Conservation (phyloP, 495 filamentous ascomycete species). For the Immersiella caudata region DNA sequence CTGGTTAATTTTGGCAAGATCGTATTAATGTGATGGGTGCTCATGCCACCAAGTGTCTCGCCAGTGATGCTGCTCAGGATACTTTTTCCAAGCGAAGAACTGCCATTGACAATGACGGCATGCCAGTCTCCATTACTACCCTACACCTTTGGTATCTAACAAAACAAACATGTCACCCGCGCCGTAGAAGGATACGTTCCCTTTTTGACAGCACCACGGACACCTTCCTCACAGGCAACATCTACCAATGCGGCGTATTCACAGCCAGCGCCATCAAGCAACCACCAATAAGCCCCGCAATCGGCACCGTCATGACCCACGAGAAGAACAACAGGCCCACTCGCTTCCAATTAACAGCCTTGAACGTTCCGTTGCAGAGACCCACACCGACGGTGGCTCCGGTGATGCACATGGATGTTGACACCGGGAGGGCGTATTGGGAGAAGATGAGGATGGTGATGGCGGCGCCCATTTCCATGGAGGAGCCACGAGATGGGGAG, state of each 20-base stretch:
- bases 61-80: too few species aligned
- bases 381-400: conserved; percentile 67
- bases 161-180: too few species aligned
- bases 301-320: conserved; percentile 63
- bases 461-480: conserved; percentile 70
- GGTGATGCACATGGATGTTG: conserved; percentile 65
- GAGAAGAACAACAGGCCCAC: conserved; percentile 57
- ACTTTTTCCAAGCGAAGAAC: too few species aligned
- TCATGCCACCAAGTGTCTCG: too few species aligned
- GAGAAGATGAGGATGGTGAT: conserved; percentile 60
- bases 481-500: conserved; percentile 64
- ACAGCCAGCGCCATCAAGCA: conserved; percentile 61
- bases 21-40: too few species aligned
- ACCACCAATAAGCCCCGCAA: conserved; percentile 59
- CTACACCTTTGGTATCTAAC: too few species aligned
- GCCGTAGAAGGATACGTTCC: too few species aligned
- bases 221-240: not conserved
- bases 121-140: too few species aligned
- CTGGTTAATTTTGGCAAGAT: too few species aligned
- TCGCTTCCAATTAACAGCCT: conserved; percentile 63
- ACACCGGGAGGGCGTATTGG: conserved; percentile 54
- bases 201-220: too few species aligned
- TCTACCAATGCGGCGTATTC: conserved; percentile 53
- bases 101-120: too few species aligned
- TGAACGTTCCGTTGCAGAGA: conserved; percentile 60